Evolutionary conservation across 2,329 filamentous ascomycete species (phyloP), one percentile per base, ranked within the genome.

Genomic region (Pseudogymnoascus verrucosus): DNA sequence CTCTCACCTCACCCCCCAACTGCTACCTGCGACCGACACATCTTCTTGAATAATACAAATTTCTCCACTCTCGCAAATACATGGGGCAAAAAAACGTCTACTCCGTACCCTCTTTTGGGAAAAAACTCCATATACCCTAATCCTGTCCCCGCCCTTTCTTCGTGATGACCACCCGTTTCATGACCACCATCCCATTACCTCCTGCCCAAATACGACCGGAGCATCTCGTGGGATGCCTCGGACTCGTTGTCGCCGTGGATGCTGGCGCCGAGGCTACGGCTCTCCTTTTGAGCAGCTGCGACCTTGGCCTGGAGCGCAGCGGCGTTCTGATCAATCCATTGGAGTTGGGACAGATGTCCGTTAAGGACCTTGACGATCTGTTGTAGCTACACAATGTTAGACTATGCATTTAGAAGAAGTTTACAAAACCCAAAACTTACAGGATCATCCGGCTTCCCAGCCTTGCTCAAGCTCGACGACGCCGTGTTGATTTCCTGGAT

Each of bases 401-500:
- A n/a, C n/a, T n/a, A n/a, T n/a, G n/a, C n/a, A n/a, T n/a, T n/a
- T n/a, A n/a, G n/a, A n/a, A n/a, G 26, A 28, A 67, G 62, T 72
- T 68, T 59, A 37, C 42, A 54, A 54, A 60, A 16, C 26, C 42
- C 26, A 12, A 74, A 71, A 83, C 87, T 78, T 83, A 95, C 91
- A 69, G 90, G 90, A 77, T 95, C 91, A 74, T 95, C 90, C 28
- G 90, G 85, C 77, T 96, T 96, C 76, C 84, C 89, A 64, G 89
- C 91, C 82, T 96, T 96, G 82, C 87, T 93, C 68, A 99, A 79
- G 23, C 88, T 91, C 63, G 90, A 84, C n/a, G 91, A 95, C 66
- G 96, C 93, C 69, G 88, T 86, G 74, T 99, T 99, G 74, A 99
- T 96, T 77, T 98, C 95, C 74, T 96, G 93, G 70, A 99, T 96